Percentiles rank a stretch among this genome's conserved stretches.
phyloP scores from a whole-genome alignment of 371 early-diverging fungal species.

The Haplosporangium sp. region DNA sequence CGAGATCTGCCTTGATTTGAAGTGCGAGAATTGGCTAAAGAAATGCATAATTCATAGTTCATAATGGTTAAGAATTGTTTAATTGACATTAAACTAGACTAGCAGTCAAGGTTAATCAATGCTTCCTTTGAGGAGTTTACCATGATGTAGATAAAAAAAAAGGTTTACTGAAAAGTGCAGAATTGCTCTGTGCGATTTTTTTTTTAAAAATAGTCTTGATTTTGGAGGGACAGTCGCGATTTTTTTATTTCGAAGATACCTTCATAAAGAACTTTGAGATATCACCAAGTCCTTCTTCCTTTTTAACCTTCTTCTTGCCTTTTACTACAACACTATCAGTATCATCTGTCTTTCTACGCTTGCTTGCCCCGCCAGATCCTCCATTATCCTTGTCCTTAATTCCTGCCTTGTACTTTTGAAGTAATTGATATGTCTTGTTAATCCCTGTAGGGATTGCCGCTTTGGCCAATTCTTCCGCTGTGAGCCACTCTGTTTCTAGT shows the following conservation, averaged over 20 bases:
- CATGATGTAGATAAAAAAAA: neutral
- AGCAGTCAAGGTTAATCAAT: too few relatives aligned
- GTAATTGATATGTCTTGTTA: constrained; percentile 70
- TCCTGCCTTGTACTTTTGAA: constrained; percentile 57
- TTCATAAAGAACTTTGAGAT: constrained; percentile 26
- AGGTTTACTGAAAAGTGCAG: neutral
- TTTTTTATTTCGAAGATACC: neutral
- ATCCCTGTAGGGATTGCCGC: constrained; percentile 78
- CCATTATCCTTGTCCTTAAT: constrained; percentile 6
- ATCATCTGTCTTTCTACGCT: constrained; percentile 12
- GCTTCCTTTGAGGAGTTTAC: neutral
- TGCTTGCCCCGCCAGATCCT: neutral
- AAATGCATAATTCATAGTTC: too few relatives aligned
- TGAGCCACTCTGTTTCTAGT: constrained; percentile 63
- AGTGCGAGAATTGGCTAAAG: constrained; percentile 62
- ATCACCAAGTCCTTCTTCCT: constrained; percentile 16
- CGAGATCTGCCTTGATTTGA: constrained; percentile 82
- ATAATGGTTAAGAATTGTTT: too few relatives aligned
- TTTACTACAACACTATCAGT: neutral
- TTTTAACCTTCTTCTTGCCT: constrained; percentile 33
- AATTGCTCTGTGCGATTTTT: neutral
- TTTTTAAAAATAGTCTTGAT: neutral
- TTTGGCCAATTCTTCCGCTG: constrained; percentile 60
- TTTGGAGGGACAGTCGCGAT: neutral
- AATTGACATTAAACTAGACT: too few relatives aligned